Evolutionary conservation across 2,329 filamentous ascomycete species (phyloP).

Genomic region (Apiospora phragmitis): DNA sequence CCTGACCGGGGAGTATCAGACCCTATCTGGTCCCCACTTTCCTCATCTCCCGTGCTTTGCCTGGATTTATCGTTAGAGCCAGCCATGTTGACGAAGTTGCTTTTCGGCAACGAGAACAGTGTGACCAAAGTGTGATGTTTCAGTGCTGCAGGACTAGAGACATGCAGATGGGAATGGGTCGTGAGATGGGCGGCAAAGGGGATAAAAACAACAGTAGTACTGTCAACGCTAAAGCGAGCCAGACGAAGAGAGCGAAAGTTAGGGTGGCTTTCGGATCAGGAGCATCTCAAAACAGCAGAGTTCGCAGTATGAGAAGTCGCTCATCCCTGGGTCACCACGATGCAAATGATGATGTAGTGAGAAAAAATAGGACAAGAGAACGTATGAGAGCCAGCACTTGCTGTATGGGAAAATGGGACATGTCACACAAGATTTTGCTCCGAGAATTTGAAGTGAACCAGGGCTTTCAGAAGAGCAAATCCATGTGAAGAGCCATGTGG

Average conservation of each 20-base stretch:
- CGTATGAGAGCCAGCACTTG: constrained; percentile 6
- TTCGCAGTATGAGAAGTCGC: constrained; percentile 15
- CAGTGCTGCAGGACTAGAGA: neutral
- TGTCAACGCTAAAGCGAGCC: constrained; percentile 7
- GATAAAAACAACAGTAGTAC: neutral
- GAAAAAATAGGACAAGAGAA: neutral
- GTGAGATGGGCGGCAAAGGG: constrained; percentile 6
- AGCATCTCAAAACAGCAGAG: constrained; percentile 15
- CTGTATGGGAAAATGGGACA: constrained; percentile 12
- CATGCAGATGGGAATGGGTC: constrained; percentile 7
- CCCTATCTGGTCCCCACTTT: constrained; percentile 74
- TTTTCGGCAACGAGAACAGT: neutral
- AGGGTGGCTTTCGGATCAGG: constrained; percentile 16
- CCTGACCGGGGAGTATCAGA: constrained; percentile 87
- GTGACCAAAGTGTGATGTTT: constrained; percentile 5
- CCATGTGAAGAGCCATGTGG: constrained; percentile 17
- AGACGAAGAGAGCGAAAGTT: constrained; percentile 8
- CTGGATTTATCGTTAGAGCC: constrained; percentile 56
- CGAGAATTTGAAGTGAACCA: constrained; percentile 10
- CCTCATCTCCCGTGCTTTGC: constrained; percentile 64
- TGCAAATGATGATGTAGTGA: constrained; percentile 7
- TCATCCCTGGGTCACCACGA: constrained; percentile 17
- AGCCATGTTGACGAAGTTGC: constrained; percentile 27
- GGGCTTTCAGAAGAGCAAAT: constrained; percentile 12
- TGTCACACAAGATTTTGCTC: constrained; percentile 15